phyloP scores from a whole-genome alignment of 768 basidiomycete species.

The Panus rudis region DNA sequence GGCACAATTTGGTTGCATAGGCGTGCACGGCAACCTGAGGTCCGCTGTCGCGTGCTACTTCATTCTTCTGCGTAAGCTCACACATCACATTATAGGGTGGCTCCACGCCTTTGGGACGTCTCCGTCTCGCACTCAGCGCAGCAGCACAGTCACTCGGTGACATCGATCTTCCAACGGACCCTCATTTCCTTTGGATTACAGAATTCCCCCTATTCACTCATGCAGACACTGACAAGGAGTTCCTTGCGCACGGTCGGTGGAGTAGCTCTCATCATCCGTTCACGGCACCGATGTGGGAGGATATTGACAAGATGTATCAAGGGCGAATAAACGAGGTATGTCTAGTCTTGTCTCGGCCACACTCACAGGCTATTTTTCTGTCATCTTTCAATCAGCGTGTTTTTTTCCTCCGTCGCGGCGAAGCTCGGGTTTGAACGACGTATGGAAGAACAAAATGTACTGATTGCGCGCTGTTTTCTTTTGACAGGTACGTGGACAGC shows the following conservation, averaged over 20 bases:
- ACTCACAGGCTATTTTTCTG: too few relatives aligned
- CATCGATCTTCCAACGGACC: slow-evolving; percentile 44
- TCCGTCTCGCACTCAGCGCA: slow-evolving; percentile 61
- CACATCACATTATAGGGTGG: slow-evolving; percentile 53
- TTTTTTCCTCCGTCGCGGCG: neutral
- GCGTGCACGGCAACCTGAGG: slow-evolving; percentile 46
- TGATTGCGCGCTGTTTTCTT: slow-evolving; percentile 1
- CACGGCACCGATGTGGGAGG: slow-evolving; percentile 92
- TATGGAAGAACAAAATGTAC: too few relatives aligned
- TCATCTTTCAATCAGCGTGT: neutral
- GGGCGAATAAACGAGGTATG: slow-evolving; percentile 53
- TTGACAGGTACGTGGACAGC: slow-evolving; percentile 82
- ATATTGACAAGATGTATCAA: slow-evolving; percentile 67
- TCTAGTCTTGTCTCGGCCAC: slow-evolving; percentile 1
- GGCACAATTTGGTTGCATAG: slow-evolving; percentile 43
- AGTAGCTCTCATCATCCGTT: slow-evolving; percentile 94
- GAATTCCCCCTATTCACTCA: slow-evolving; percentile 91
- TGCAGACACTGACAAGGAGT: slow-evolving; percentile 82
- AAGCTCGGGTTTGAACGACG: slow-evolving; percentile 1
- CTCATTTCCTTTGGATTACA: slow-evolving; percentile 92
- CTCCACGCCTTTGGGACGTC: slow-evolving; percentile 72
- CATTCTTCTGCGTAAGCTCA: slow-evolving; percentile 3
- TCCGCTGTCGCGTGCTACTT: slow-evolving; percentile 17
- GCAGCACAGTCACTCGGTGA: slow-evolving; percentile 56
- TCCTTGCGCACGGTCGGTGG: slow-evolving; percentile 82